phyloP scores from a whole-genome alignment of 208 protist genomes.

The Leptomonas seymouri region DNA sequence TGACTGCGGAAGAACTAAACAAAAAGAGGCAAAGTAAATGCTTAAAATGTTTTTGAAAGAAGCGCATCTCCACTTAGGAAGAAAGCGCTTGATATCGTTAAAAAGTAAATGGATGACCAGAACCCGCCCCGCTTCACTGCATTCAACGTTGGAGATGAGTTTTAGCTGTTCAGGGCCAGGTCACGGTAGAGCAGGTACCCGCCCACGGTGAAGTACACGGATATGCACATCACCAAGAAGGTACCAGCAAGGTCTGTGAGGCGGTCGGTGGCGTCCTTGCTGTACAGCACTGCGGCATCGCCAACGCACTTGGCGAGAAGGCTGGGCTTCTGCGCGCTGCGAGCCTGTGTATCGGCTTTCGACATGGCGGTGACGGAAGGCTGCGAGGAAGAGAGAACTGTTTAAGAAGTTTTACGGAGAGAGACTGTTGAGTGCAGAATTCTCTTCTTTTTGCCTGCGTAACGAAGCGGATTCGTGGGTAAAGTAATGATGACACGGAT shows the following conservation, averaged over 20 bases:
- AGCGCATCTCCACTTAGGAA: neutral
- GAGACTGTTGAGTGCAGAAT: neutral
- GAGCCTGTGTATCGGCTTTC: neutral
- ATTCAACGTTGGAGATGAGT: neutral
- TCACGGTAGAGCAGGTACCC: constrained; percentile 84
- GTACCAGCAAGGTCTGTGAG: constrained; percentile 77
- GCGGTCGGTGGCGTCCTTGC: constrained; percentile 47
- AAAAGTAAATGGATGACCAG: neutral
- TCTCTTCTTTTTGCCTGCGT: neutral
- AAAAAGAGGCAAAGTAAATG: too few species aligned
- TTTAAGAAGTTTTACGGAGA: too few species aligned
- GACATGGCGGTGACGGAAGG: neutral
- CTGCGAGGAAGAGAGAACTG: neutral
- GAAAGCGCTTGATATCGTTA: neutral
- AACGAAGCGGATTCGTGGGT: neutral
- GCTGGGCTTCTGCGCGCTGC: constrained; percentile 8
- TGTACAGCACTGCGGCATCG: constrained; percentile 69
- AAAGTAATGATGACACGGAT: constrained; percentile 17
- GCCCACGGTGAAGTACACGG: constrained; percentile 79
- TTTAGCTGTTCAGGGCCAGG: constrained; percentile 33
- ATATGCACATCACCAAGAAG: constrained; percentile 70
- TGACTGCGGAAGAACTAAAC: too few species aligned
- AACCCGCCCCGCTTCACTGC: neutral
- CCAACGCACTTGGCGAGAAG: constrained; percentile 52
- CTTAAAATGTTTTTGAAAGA: neutral